Conservation (phyloP, 371 early-diverging fungal species). For the Dipsacomyces acuminosporus region DNA sequence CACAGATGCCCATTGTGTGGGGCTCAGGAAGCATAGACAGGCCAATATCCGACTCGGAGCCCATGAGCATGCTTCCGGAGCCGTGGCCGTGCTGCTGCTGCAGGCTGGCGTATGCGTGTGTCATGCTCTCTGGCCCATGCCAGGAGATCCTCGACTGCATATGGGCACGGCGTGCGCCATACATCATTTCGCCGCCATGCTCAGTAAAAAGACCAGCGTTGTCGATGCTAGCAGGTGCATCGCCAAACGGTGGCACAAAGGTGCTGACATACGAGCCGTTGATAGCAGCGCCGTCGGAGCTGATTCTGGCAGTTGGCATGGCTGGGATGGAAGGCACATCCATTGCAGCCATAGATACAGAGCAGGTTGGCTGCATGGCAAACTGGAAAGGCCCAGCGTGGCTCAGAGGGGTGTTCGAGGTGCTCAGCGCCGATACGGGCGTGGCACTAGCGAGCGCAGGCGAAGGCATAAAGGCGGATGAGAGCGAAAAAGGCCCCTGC, state of each 20-base stretch:
- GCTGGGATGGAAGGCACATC: conserved; percentile 37
- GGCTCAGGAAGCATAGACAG: conserved; percentile 33
- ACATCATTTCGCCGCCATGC: conserved; percentile 16
- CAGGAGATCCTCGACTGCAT: conserved; percentile 38
- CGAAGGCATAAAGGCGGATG: conserved; percentile 25
- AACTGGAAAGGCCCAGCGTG: conserved; percentile 39
- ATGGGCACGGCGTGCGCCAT: conserved; percentile 22
- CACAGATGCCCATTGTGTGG: conserved; percentile 11
- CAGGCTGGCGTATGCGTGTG: conserved; percentile 24
- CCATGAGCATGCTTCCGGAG: conserved; percentile 11
- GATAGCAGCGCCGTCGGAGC: background rate
- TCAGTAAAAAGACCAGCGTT: conserved; percentile 19
- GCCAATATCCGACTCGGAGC: conserved; percentile 21
- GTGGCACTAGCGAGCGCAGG: conserved; percentile 28
- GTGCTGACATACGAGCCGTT: conserved; percentile 21
- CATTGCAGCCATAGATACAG: conserved; percentile 39
- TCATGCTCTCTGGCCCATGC: conserved; percentile 42
- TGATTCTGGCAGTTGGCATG: conserved; percentile 14
- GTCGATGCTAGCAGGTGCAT: conserved; percentile 7
- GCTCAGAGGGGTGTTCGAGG: conserved; percentile 28
- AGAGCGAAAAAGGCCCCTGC: conserved; percentile 30
- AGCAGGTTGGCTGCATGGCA: conserved; percentile 45
- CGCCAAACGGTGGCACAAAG: conserved; percentile 24
- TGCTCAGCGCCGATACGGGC: conserved; percentile 31
- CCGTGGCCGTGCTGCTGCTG: conserved; percentile 28